phyloP scores from a whole-genome alignment of 2,329 filamentous ascomycete species.

The Biscogniauxia sp. region DNA sequence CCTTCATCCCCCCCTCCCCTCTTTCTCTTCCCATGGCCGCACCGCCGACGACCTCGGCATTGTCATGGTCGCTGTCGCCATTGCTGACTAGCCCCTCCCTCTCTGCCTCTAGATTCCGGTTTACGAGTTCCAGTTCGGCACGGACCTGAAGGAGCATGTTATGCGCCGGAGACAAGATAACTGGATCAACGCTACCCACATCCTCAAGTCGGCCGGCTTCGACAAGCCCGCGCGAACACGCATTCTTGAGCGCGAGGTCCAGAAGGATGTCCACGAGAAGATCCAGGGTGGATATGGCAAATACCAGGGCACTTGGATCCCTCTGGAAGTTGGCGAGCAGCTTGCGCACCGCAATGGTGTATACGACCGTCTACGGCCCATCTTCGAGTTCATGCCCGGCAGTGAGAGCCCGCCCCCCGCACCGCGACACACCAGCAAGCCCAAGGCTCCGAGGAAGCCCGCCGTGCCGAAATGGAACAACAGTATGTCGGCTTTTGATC shows the following conservation, averaged over 20 bases:
- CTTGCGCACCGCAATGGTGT: constrained; percentile 87
- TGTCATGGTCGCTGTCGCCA: background rate
- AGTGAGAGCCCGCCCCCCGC: constrained; percentile 88
- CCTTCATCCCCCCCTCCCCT: constrained; percentile 5
- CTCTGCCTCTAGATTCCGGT: constrained; percentile 71
- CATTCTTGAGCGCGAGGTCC: constrained; percentile 93
- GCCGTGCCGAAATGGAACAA: constrained; percentile 61
- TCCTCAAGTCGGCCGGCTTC: constrained; percentile 93
- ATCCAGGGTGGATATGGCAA: constrained; percentile 98
- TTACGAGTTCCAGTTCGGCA: constrained; percentile 85
- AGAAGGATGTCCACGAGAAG: constrained; percentile 95
- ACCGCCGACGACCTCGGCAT: no score
- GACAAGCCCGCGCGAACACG: constrained; percentile 94
- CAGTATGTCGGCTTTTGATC: constrained; percentile 22
- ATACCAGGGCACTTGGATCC: constrained; percentile 99
- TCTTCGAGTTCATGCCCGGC: constrained; percentile 86
- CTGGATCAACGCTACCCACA: constrained; percentile 99
- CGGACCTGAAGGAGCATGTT: constrained; percentile 78
- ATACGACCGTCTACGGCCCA: constrained; percentile 76
- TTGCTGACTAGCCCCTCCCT: constrained; percentile 7
- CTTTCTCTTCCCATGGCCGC: background rate
- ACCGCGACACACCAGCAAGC: constrained; percentile 86
- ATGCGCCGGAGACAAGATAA: constrained; percentile 92
- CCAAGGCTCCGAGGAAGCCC: constrained; percentile 70
- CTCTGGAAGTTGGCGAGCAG: constrained; percentile 73